Base-by-base conservation (phyloP, 306 rosid species). In the Dalbergia oliveri region DNA sequence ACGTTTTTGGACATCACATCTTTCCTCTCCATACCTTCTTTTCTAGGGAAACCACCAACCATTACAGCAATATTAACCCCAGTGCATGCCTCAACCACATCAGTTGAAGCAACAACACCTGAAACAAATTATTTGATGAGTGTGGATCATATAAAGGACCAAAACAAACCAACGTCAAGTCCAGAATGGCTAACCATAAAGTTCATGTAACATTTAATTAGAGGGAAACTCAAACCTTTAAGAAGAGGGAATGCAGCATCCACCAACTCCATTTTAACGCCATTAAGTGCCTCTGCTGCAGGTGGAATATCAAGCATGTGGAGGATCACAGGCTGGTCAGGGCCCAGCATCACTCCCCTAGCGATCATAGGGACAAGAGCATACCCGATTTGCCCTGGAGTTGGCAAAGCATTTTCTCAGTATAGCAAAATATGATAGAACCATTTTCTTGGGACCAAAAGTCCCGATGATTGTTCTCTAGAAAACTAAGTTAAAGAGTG, bases 21-120 rank as follows among this genome's bases (percentile, higher is more conserved):
- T 78, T 96, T 96, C 82, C 99, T 91, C 76, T 93, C 99, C 98
- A 96, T 96, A 61, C 99, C 97, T 85, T 96, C 99, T 72, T 96
- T 96, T 82, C 99, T 93, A 3, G 99, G 98, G 89, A 96, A 96
- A 31, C 99, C 99, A 87, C 99, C 99, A 84, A 96, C 98, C 99
- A 96, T 91, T 45, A 93, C 90, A 3, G 98, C 98, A 80, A 96
- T 62, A 54, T 68, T 93, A 75, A 96, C 98, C 59, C 98, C 98
- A 15, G 93, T 87, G 91, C 99, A 96, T 15, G 92, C 99, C 90
- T 96, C 98, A 26, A 93, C 93, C 80, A 81, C 99, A 86, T 93
- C 99, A 45, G 99, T 96, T 66, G 99, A 91, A 64, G 99, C 99
- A 89, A 96, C 94, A 81, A 96, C 99, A 82, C 99, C 99, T 96